Evolutionary conservation across 2,329 filamentous ascomycete genomes (phyloP), one percentile per base, ranked within the genome.

Genomic region (Cephalotrichum gorgonifer): DNA sequence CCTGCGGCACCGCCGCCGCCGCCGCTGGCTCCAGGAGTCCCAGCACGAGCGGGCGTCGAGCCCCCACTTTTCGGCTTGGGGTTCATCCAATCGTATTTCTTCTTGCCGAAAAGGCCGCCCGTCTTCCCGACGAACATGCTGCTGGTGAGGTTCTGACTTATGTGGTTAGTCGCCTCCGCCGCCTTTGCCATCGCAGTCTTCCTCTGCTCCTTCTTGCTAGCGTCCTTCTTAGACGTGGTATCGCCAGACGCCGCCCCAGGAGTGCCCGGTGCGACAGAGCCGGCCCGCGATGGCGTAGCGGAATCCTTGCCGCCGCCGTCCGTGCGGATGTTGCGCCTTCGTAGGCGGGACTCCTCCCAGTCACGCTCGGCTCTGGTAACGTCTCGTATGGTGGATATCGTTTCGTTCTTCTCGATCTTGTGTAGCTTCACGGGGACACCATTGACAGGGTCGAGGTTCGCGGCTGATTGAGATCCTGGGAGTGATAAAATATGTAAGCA

Each of bases 141-240:
- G 49, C 87, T 87, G 0, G 90, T 95, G 49, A 81, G 75, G 61
- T 96, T 95, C 25, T 91, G 88, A 54, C 84, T 86, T 22, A 83
- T 81, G 55, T 91, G 88, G 55, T 84, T 86, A 51, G 83, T 83
- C 17, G 85, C 85, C 59, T 94, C 88, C 0, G 81, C 85, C 22
- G 83, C 78, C 57, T 86, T 87, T 52, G 88, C 83, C n/a, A 81
- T 78, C 55, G 85, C 76, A 54, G 83, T 85, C 64, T 84, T 88
- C 61, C 85, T 80, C 52, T 73, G 75, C 63, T 95, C 89, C 68
- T 96, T 96, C 73, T 96, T 96, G 4, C 85, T 86, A 47, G 87
- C 75, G 3, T 81, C 75, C 63, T 89, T 91, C 55, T 79, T 55
- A 6, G 28, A 26, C 28, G 22, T 25, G 26, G 17, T 43, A 6